These are phyloP conservation scores for Fusarium coffeatum DNA, from an alignment of 2,329 filamentous ascomycete species.

Conservation along the genomic window DNA sequence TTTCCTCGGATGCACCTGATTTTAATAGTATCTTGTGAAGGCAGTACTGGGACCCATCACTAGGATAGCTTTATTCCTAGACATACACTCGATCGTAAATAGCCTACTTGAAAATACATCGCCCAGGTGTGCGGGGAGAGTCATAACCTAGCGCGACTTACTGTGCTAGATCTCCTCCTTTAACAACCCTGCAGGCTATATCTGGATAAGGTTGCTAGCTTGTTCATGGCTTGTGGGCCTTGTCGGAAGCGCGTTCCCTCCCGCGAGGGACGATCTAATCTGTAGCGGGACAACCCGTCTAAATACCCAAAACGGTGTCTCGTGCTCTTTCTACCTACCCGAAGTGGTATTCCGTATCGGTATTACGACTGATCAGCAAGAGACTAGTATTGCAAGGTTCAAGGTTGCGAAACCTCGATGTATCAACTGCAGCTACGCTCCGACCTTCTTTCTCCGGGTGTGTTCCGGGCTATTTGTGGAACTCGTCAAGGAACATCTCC, in stretches of 20 bases:
- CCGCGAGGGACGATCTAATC: neutral
- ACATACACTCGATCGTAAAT: too few species aligned
- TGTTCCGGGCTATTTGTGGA: neutral
- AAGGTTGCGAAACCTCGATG: neutral
- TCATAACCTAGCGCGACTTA: too few species aligned
- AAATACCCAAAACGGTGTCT: neutral
- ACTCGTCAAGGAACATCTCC: neutral
- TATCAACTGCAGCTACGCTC: neutral
- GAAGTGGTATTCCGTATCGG: neutral
- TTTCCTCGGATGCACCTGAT: too few species aligned
- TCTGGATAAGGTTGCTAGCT: too few species aligned
- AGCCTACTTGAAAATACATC: too few species aligned
- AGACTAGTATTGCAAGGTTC: neutral
- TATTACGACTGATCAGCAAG: neutral
- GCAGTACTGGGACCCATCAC: accelerated
- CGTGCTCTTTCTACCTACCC: neutral
- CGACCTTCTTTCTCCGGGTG: constrained; percentile 4
- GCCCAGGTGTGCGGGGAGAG: too few species aligned
- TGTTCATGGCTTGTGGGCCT: neutral
- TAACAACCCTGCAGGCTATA: too few species aligned
- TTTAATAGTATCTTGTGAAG: too few species aligned
- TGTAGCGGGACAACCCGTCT: too few species aligned
- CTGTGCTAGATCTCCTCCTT: too few species aligned
- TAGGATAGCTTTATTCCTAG: too few species aligned
- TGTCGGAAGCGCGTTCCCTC: neutral